Conservation (phyloP, 306 rosid species). For the Prunus campanulata region DNA sequence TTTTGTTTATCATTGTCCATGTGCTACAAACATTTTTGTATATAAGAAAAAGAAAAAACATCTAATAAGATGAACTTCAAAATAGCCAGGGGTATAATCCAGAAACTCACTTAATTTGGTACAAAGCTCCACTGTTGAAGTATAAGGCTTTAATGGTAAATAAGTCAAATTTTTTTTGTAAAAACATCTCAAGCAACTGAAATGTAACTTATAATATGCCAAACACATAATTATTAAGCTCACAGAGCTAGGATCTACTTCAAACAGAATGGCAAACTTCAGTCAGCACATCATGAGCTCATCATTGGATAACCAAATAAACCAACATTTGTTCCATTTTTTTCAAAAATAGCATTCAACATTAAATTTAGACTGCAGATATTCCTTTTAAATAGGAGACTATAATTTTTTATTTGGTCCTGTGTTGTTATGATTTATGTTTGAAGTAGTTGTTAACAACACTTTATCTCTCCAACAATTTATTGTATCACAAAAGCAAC, state of each 20-base stretch:
- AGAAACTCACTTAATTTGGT: background rate
- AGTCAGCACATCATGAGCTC: background rate
- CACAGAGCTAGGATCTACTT: background rate
- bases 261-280: background rate
- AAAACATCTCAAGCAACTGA: background rate
- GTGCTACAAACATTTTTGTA: background rate
- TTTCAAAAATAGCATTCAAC: background rate
- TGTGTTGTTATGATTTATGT: background rate
- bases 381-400: background rate
- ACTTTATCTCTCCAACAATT: background rate
- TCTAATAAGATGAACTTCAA: no score
- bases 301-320: no score
- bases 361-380: background rate
- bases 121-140: background rate
- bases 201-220: no score
- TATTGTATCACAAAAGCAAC: background rate
- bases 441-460: background rate
- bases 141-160: background rate
- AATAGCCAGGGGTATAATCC: background rate
- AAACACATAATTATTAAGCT: no score
- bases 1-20: background rate
- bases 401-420: background rate
- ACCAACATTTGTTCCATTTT: no score
- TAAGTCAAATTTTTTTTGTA: background rate
- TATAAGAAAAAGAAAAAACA: background rate